Evolutionary conservation across 805 yeast species (phyloP), one percentile per base, ranked within the genome.

Genomic region (Starmerella sp.): DNA sequence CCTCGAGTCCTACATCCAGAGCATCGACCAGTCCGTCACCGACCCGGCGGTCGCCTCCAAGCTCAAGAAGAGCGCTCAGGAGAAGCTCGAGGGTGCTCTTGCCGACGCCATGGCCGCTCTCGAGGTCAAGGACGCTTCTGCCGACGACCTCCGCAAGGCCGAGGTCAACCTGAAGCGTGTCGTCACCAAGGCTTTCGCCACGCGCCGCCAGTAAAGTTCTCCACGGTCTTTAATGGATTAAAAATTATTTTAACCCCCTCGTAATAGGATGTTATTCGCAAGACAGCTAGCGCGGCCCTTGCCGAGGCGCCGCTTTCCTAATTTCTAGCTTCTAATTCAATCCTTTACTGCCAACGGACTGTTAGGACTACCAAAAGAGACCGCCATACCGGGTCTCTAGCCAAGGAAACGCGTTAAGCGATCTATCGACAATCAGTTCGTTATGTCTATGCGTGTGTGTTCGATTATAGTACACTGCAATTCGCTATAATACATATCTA

Each of bases 111-210:
- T 91, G 79, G 95, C 95, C 71, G 90, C 97, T 75, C 85, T 91
- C 73, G 96, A 90, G 80, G 79, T 93, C 64, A 96, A 91, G 80
- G 97, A 93, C 67, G 81, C 96, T 60, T 71, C 95, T 69, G 91
- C 96, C 74, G 98, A 93, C 73, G 97, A 90, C 77, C 83, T 79
- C 81, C 87, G 97, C 85, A 93, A 88, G 85, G 97, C 98, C 72
- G 97, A 93, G 83, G 88, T 93, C 75, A 84, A 89, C 76, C 86
- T 93, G 76, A 93, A 93, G 89, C 87, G 98, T 78, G 96, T 91
- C 72, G 97, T 91, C 75, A 91, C 96, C 82, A 91, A 89, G 82
- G 97, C 97, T 75, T 86, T 90, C 89, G 86, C 96, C 69, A 81
- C 96, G 76, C 96, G 96, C 82, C 59, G 65, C 54, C 58, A 61